Conservation (phyloP, 2,329 filamentous ascomycete genomes). For the Aspergillus sp. region DNA sequence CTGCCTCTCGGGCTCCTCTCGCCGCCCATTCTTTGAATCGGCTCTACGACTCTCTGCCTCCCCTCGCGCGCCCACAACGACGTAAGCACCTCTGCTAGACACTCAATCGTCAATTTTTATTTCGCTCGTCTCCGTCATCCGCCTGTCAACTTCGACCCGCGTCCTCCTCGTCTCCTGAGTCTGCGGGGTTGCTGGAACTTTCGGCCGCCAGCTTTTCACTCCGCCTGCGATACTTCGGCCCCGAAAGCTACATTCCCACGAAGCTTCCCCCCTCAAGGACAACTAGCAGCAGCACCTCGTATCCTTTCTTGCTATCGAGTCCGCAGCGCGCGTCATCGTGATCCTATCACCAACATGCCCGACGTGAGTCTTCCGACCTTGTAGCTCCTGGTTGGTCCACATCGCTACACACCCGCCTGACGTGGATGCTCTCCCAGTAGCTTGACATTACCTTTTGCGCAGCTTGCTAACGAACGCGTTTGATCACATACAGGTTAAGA, state of each 20-base stretch:
- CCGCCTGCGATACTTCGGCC: constrained; percentile 14
- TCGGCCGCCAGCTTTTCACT: constrained; percentile 15
- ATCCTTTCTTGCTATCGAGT: constrained; percentile 1
- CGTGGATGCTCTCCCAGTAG: neutral
- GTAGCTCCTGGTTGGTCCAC: neutral
- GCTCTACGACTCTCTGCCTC: constrained; percentile 2
- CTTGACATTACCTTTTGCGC: constrained; percentile 14
- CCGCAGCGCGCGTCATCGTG: constrained; percentile 2
- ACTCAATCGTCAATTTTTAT: neutral
- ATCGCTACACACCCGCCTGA: constrained; percentile 10
- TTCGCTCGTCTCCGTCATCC: neutral
- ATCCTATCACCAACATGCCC: constrained; percentile 29
- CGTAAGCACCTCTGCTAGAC: neutral
- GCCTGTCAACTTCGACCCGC: neutral
- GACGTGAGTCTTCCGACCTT: constrained; percentile 29
- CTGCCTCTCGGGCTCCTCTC: neutral
- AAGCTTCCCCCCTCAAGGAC: neutral
- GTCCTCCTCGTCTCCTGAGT: neutral
- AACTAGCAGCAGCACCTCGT: neutral
- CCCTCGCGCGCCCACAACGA: constrained; percentile 4
- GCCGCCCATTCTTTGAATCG: constrained; percentile 2
- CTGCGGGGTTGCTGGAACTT: neutral
- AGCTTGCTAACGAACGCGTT: constrained; percentile 21
- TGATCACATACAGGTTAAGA: constrained; percentile 61
- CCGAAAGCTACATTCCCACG: constrained; percentile 5